Evolutionary conservation across 202 grass and related monocot species (phyloP), one percentile per base, ranked within the genome.

Genomic region (Schoenoplectus triqueter): DNA sequence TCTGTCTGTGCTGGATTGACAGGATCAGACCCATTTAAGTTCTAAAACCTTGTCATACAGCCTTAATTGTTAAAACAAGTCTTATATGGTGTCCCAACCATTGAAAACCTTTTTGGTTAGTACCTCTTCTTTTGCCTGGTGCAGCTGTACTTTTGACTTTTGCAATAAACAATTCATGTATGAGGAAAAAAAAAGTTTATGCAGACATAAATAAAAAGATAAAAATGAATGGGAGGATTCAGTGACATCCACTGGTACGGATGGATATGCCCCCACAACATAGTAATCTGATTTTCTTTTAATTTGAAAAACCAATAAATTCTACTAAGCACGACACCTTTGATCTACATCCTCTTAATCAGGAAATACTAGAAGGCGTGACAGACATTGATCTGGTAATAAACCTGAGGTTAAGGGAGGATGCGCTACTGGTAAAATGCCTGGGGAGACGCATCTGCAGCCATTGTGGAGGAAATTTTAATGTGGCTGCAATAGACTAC

Each of bases 361-460:
- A 99, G 96, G 96, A 99, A 88, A 99, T 99, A 86, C 87, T 99
- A 0, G 93, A 95, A 84, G 91, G 91, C 40, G 91, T 99, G 48
- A 96, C 91, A 40, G 92, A 96, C 78, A 92, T 99, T 73, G 96
- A 99, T 85, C 82, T 96, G 70, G 93, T 94, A 64, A 90, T 99
- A 70, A 99, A 96, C 67, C 90, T 99, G 62, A 94, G 90, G 69
- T 89, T 99, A 5, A 86, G 71, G 84, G 96, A 99, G 89, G 92
- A 99, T 64, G 87, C 91, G 18, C 55, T 99, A 19, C 88, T 99
- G 63, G 84, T 87, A 1, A 99, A 96, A 83, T 99, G 96, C 65
- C 68, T 99, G 84, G 96, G 96, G 62, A 90, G 96, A 91, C 93
- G 96, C 79, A 96, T 92, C 80, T 99, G 96, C 82, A 94, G 88